These are phyloP conservation scores for Plasmodium yoelii DNA, from an alignment of 169 alveolate genomes.

Conservation along the genomic window DNA sequence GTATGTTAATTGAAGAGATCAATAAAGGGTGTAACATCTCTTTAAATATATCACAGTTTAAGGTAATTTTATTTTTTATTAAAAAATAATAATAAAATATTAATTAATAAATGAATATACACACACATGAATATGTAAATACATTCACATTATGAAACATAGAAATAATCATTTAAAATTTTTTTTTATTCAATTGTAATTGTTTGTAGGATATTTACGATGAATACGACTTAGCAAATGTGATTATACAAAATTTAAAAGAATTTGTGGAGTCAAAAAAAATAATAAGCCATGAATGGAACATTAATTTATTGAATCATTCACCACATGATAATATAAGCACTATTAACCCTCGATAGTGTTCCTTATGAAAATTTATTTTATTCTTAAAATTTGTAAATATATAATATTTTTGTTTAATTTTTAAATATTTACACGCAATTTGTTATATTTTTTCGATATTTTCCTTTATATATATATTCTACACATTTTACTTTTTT, in stretches of 20 bases:
- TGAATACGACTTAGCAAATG: slow-evolving; percentile 68
- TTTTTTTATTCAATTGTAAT: neutral
- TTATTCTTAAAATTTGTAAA: neutral
- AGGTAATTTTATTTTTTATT: slow-evolving; percentile 25
- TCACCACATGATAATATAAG: slow-evolving; percentile 65
- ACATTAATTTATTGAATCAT: slow-evolving; percentile 50
- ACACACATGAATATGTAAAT: slow-evolving; percentile 2
- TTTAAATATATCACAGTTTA: slow-evolving; percentile 66
- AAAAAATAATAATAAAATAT: neutral
- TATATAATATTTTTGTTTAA: slow-evolving; percentile 8
- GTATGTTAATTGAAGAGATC: slow-evolving; percentile 62
- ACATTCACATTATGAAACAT: neutral
- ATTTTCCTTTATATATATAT: too few relatives aligned
- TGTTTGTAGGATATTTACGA: slow-evolving; percentile 53
- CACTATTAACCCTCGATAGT: slow-evolving; percentile 10
- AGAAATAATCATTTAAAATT: neutral
- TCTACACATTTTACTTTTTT: too few relatives aligned
- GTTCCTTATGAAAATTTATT: neutral
- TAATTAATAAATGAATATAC: neutral
- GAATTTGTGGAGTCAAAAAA: slow-evolving; percentile 53
- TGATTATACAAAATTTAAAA: slow-evolving; percentile 50
- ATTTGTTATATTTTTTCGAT: too few relatives aligned
- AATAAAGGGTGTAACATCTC: slow-evolving; percentile 59
- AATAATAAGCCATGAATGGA: slow-evolving; percentile 71
- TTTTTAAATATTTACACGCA: neutral